Evolutionary conservation across 768 basidiomycete genomes (phyloP).

Genomic region (Termitomyces heimii): DNA sequence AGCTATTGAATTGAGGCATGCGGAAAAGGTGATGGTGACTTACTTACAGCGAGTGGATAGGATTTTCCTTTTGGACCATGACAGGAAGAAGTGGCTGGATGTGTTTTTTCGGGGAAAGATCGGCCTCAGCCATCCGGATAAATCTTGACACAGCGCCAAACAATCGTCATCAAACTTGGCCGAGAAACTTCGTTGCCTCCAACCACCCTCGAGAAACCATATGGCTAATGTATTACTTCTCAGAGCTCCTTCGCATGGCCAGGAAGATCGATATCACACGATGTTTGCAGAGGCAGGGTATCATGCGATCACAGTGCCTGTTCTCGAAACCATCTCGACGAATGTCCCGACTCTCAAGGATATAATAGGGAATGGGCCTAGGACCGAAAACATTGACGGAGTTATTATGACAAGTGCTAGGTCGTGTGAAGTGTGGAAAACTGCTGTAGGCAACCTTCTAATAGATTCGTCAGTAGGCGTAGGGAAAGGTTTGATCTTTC

Average conservation of each 20-base stretch:
- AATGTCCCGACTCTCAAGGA: slow-evolving; percentile 40
- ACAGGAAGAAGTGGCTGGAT: not conserved
- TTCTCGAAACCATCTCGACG: slow-evolving; percentile 59
- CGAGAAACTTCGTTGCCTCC: not conserved
- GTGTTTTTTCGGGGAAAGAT: not conserved
- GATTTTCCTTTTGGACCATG: slow-evolving; percentile 71
- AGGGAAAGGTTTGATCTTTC: slow-evolving; percentile 11
- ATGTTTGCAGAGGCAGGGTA: slow-evolving; percentile 45
- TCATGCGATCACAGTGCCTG: slow-evolving; percentile 53
- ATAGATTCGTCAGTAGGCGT: not conserved
- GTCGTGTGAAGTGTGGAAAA: slow-evolving; percentile 66
- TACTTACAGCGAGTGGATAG: slow-evolving; percentile 67
- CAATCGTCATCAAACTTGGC: not conserved
- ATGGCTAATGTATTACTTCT: slow-evolving; percentile 40
- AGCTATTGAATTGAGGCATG: not conserved
- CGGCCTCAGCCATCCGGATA: not conserved
- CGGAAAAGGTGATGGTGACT: not conserved
- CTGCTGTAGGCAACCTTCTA: slow-evolving; percentile 29
- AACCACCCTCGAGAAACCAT: not conserved
- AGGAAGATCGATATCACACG: slow-evolving; percentile 54
- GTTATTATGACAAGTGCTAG: slow-evolving; percentile 79
- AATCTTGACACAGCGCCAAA: slow-evolving; percentile 2
- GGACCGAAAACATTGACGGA: slow-evolving; percentile 32
- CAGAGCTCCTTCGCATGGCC: slow-evolving; percentile 29
- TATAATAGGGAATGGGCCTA: slow-evolving; percentile 35